Base-by-base conservation (phyloP, 257 asterid genomes). In the Leonotis leonurus region DNA sequence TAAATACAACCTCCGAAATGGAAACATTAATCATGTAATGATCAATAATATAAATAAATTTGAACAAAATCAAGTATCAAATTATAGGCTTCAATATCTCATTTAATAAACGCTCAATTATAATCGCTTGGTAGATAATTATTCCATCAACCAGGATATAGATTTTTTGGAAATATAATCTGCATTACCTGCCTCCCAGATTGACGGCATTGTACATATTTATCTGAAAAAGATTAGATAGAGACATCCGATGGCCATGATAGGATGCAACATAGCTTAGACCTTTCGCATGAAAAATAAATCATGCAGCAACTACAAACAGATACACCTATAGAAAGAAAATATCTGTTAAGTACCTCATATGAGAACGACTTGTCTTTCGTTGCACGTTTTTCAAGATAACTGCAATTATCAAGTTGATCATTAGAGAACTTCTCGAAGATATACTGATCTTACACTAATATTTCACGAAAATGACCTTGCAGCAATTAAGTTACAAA, bases 311-410 rank as follows among this genome's bases (percentile, higher is more conserved):
- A 50, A 68, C 32, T 14, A 32, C 39, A 26, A 44, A 50, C 43
- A 39, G 22, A 64, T 7, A 33, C 5, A 44, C 8, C 2, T 16
- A 3, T 17, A 41, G n/a, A n/a, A 43, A 6, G 11, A 44, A 2
- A 18, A 7, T 46, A 7, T 8, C 6, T 2, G 5, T 22, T 24
- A 6, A 22, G 73, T 85, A 88, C 99, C 99, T 92, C 99, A 57
- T 83, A 92, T 14, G 97, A 60, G 78, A 92, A 92, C 33, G 87
- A 64, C 67, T 70, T 77, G 77, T 92, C 95, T 79, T 80, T 87
- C 33, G 80, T 80, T 4, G 86, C 81, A 1, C 97, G 96, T 37
- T 74, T 80, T 70, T 92, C 90, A 73, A 92, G 99, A 79, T 89
- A 92, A 74, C 97, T 92, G 69, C 76, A 86, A 68, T 41, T n/a